Percentiles rank a stretch among this genome's conserved stretches.
phyloP scores from a whole-genome alignment of 352 stramenopile genomes.

The Pythium oligandrum region DNA sequence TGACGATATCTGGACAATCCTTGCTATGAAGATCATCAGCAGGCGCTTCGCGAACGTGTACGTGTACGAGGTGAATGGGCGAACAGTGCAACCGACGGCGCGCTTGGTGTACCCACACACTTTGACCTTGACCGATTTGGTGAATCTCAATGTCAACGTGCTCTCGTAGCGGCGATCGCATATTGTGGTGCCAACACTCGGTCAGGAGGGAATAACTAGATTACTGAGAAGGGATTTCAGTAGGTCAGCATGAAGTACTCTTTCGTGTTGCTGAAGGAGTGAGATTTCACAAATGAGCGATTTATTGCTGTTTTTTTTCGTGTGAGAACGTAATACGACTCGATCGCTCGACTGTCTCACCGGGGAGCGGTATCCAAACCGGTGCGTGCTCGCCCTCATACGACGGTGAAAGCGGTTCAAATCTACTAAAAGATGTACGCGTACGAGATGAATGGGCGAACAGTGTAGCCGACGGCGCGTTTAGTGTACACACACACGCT shows the following conservation, averaged over 20 bases:
- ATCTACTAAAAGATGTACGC: slow-evolving; percentile 15
- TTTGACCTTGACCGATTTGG: slow-evolving; percentile 22
- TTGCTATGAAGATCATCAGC: slow-evolving; percentile 39
- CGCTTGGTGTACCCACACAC: slow-evolving; percentile 34
- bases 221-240: too few species aligned
- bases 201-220: too few species aligned
- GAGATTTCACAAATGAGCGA: too few species aligned
- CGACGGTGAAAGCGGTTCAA: too few species aligned
- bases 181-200: too few species aligned
- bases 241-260: too few species aligned
- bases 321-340: too few species aligned
- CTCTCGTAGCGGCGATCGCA: slow-evolving; percentile 9
- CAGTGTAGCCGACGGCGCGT: slow-evolving; percentile 15
- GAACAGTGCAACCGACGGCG: slow-evolving; percentile 28
- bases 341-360: too few species aligned
- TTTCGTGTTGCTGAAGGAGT: too few species aligned
- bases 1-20: slow-evolving; percentile 30
- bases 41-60: slow-evolving; percentile 38
- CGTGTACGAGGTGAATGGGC: slow-evolving; percentile 30
- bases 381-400: too few species aligned
- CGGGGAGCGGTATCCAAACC: too few species aligned
- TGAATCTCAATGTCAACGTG: slow-evolving; percentile 23
- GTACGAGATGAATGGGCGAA: slow-evolving; percentile 22
- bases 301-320: too few species aligned
- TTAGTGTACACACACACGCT: slow-evolving; percentile 29